Percentiles rank a stretch among this genome's conserved stretches.
Evolutionary conservation across 2,329 filamentous ascomycete genomes (phyloP).

Genomic region (Neofusicoccum sp.): DNA sequence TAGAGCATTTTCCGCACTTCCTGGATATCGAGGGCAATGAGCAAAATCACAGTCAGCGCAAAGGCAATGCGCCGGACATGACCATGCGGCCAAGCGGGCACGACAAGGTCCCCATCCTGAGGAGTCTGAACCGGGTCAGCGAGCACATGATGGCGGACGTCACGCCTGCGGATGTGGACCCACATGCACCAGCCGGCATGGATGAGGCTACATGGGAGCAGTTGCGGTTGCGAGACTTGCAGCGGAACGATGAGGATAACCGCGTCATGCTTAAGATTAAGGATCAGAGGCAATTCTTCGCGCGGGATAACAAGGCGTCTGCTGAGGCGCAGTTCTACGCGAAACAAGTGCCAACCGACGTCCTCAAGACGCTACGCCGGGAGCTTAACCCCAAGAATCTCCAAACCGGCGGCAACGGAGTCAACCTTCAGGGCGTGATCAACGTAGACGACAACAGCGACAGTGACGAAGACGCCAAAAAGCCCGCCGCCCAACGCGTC

Average conservation of each 20-base stretch:
- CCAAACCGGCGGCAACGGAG: conserved; percentile 29
- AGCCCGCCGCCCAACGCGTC: conserved; percentile 55
- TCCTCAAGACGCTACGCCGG: conserved; percentile 62
- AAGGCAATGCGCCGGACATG: conserved; percentile 81
- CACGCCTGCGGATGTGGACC: conserved; percentile 70
- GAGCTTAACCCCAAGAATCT: conserved; percentile 55
- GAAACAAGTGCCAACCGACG: conserved; percentile 66
- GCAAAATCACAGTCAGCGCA: conserved; percentile 83
- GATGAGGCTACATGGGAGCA: conserved; percentile 73
- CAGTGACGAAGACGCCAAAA: conserved; percentile 58
- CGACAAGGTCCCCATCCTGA: conserved; percentile 82
- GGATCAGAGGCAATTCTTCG: conserved; percentile 82
- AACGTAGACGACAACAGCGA: conserved; percentile 67
- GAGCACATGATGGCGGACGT: conserved; percentile 92
- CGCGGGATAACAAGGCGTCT: conserved; percentile 47
- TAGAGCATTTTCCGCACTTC: conserved; percentile 75
- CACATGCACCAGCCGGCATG: conserved; percentile 62
- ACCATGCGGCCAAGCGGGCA: conserved; percentile 79
- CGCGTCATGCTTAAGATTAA: conserved; percentile 83
- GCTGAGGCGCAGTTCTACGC: conserved; percentile 59
- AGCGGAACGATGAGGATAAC: conserved; percentile 68
- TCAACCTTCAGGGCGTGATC: conserved; percentile 61
- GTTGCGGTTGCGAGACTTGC: conserved; percentile 76
- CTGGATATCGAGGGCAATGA: conserved; percentile 94
- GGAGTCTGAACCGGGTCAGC: conserved; percentile 83